A percentile compares a stretch with the other conserved stretches of the same genome.
Conservation (phyloP, 2,329 filamentous ascomycete species). For the Davidsoniella virescens region DNA sequence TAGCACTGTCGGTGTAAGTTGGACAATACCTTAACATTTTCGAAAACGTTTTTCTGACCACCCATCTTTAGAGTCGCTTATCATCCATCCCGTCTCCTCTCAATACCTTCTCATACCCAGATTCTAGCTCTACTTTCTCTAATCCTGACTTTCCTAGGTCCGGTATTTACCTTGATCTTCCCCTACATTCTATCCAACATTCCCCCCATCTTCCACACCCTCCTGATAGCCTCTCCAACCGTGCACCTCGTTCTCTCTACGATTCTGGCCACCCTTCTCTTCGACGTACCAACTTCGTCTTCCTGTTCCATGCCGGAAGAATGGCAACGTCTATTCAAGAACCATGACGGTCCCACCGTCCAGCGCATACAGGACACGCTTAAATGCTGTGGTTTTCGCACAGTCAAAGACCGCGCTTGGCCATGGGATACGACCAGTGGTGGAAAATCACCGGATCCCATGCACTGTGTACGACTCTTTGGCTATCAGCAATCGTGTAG, state of each 20-base stretch:
- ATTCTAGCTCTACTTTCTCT: neutral
- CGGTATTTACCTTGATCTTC: neutral
- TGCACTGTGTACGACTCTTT: slow-evolving; percentile 20
- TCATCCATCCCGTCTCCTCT: too few relatives aligned
- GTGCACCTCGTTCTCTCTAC: neutral
- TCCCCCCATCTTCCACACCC: neutral
- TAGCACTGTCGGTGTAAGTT: neutral
- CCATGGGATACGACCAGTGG: slow-evolving; percentile 33
- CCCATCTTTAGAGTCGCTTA: neutral
- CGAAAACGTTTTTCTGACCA: slow-evolving; percentile 1
- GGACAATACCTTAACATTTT: neutral
- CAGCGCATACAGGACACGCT: slow-evolving; percentile 47
- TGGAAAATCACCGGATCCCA: slow-evolving; percentile 25
- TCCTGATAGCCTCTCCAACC: neutral
- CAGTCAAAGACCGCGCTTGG: slow-evolving; percentile 41
- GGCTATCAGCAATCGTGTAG: slow-evolving; percentile 32
- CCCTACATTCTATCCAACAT: neutral
- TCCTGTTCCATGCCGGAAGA: slow-evolving; percentile 14
- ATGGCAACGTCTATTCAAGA: slow-evolving; percentile 16
- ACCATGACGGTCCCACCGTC: slow-evolving; percentile 34
- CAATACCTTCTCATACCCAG: neutral
- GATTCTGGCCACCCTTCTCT: slow-evolving; percentile 29
- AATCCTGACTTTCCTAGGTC: neutral
- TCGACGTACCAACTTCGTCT: slow-evolving; percentile 13
- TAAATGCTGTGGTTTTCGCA: slow-evolving; percentile 48